Evolutionary conservation across 805 yeast species (phyloP).

Genomic region (Pichia nanzhaoensis): DNA sequence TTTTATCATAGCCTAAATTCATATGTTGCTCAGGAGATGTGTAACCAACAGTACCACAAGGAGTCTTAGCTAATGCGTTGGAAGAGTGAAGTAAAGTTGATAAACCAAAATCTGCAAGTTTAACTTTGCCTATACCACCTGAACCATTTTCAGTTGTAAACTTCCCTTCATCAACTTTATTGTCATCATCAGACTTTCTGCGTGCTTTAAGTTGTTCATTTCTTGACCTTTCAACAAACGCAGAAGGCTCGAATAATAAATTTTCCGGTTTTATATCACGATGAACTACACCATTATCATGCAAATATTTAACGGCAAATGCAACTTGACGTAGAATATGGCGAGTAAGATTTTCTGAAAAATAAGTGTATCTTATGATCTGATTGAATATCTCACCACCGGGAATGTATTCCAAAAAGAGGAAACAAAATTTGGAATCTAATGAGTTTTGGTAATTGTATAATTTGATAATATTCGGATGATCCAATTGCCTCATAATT

Average conservation of each 20-base stretch:
- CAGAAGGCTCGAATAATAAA: slow-evolving; percentile 54
- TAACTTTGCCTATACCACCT: slow-evolving; percentile 57
- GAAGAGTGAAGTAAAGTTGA: slow-evolving; percentile 43
- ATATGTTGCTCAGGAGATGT: slow-evolving; percentile 67
- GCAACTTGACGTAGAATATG: slow-evolving; percentile 71
- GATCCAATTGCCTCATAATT: slow-evolving; percentile 60
- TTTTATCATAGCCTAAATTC: slow-evolving; percentile 54
- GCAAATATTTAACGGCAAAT: slow-evolving; percentile 60
- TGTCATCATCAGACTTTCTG: slow-evolving; percentile 51
- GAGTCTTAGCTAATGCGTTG: slow-evolving; percentile 50
- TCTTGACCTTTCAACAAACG: slow-evolving; percentile 35
- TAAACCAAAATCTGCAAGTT: slow-evolving; percentile 65
- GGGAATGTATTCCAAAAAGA: slow-evolving; percentile 58
- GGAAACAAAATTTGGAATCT: slow-evolving; percentile 44
- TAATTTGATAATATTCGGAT: slow-evolving; percentile 54
- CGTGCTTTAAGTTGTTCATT: slow-evolving; percentile 37
- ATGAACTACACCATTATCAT: slow-evolving; percentile 68
- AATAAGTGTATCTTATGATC: slow-evolving; percentile 71
- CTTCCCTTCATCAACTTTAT: slow-evolving; percentile 56
- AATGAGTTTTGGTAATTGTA: slow-evolving; percentile 45
- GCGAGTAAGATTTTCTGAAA: slow-evolving; percentile 62
- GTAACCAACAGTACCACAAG: slow-evolving; percentile 73
- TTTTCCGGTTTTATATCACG: slow-evolving; percentile 82
- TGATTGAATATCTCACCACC: slow-evolving; percentile 83
- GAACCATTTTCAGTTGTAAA: slow-evolving; percentile 49